A percentile compares a stretch with the other conserved stretches of the same genome.
phyloP scores from a whole-genome alignment of 1,284 basidiomycete genomes.

The Stygiomarasmius scandens region DNA sequence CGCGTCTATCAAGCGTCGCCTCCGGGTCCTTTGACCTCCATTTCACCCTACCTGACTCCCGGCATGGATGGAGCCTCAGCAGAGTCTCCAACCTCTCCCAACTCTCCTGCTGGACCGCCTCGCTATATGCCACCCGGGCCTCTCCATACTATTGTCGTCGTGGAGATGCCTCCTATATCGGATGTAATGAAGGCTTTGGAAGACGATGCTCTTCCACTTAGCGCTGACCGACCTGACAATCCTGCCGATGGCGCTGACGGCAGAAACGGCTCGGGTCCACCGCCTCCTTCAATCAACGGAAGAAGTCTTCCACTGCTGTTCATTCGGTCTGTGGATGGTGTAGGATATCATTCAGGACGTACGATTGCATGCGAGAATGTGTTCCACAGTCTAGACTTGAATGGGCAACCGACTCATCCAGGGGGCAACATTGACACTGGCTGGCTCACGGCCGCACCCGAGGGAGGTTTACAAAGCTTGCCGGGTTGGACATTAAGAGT shows the following conservation, averaged over 20 bases:
- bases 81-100: conserved; percentile 34
- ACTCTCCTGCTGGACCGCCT: conserved; percentile 34
- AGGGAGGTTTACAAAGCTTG: conserved; percentile 47
- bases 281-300: conserved; percentile 54
- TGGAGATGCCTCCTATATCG: conserved; percentile 72
- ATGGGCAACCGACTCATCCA: conserved; percentile 39
- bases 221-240: conserved; percentile 38
- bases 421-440: conserved; percentile 52
- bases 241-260: conserved; percentile 32
- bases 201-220: conserved; percentile 60
- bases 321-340: conserved; percentile 74
- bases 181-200: conserved; percentile 76
- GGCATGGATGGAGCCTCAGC: conserved; percentile 29
- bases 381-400: conserved; percentile 65
- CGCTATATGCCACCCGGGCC: conserved; percentile 55
- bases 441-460: conserved; percentile 71
- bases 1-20: conserved; percentile 71
- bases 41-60: conserved; percentile 54
- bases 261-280: conserved; percentile 24
- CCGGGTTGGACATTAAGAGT: conserved; percentile 78
- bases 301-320: conserved; percentile 71
- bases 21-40: conserved; percentile 63
- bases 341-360: conserved; percentile 83
- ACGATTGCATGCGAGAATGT: conserved; percentile 84
- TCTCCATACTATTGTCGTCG: conserved; percentile 75